These are phyloP conservation scores for Pseudonitzschia pungens DNA, from an alignment of 108 stramenopile genomes.

Conservation along the genomic window DNA sequence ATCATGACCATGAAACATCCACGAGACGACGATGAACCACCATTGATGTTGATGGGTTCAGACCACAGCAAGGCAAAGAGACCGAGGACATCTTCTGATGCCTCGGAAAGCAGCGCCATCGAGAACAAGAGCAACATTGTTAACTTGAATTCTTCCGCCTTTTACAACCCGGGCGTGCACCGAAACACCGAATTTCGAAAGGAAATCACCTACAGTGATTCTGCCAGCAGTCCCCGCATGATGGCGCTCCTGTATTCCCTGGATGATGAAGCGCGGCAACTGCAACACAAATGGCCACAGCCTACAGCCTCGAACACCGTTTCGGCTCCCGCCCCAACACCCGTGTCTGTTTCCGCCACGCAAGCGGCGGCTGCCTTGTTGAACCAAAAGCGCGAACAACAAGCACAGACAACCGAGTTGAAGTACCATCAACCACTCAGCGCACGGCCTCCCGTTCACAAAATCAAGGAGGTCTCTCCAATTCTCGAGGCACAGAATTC, in stretches of 20 bases:
- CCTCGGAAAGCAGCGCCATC: not conserved
- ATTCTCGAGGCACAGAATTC: not conserved
- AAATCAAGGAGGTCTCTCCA: not conserved
- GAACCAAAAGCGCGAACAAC: not conserved
- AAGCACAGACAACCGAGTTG: not conserved
- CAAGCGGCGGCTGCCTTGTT: not conserved
- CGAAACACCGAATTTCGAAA: not conserved
- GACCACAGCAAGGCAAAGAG: conserved; percentile 6
- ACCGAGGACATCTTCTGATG: not conserved
- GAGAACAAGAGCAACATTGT: conserved; percentile 5
- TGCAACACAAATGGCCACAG: not conserved
- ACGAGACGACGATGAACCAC: not conserved
- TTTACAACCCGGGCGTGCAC: too few relatives aligned
- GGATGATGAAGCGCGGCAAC: not conserved
- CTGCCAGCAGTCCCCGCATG: not conserved
- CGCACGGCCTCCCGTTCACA: not conserved
- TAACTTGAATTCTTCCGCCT: too few relatives aligned
- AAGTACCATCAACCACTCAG: not conserved
- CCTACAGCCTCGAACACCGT: not conserved
- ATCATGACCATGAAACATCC: conserved; percentile 20
- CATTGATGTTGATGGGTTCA: not conserved
- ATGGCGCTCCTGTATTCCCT: not conserved
- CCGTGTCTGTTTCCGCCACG: not conserved
- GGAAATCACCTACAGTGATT: not conserved
- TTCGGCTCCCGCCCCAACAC: not conserved